These are phyloP conservation scores for Scedosporium apiospermum DNA, from an alignment of 2,329 filamentous ascomycete species.

Conservation along the genomic window DNA sequence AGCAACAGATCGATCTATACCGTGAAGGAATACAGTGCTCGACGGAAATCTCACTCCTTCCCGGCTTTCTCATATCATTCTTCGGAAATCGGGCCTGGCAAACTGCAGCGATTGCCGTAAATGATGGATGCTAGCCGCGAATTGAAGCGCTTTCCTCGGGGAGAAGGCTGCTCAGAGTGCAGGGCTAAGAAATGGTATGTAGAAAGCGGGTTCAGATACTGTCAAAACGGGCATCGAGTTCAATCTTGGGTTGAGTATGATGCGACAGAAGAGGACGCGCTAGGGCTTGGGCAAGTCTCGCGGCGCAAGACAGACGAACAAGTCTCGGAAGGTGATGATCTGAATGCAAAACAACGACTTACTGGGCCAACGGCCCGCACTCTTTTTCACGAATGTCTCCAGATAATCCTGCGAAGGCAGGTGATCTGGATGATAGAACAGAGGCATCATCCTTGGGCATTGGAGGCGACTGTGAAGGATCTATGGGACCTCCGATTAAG, in stretches of 20 bases:
- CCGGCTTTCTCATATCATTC: too few species aligned
- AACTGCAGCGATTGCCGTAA: neutral
- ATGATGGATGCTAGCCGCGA: slow-evolving; percentile 30
- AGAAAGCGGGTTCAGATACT: slow-evolving; percentile 70
- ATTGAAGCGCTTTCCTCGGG: slow-evolving; percentile 40
- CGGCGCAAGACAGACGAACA: slow-evolving; percentile 4
- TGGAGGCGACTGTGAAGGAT: slow-evolving; percentile 73
- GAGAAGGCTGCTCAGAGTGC: slow-evolving; percentile 53
- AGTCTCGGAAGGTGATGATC: slow-evolving; percentile 37
- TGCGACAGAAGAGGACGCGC: slow-evolving; percentile 60
- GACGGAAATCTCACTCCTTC: too few species aligned
- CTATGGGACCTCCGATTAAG: slow-evolving; percentile 69
- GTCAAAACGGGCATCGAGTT: slow-evolving; percentile 70
- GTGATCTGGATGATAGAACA: slow-evolving; percentile 60
- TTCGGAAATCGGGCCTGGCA: neutral
- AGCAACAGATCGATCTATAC: too few species aligned
- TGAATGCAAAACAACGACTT: slow-evolving; percentile 47
- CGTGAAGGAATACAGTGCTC: too few species aligned
- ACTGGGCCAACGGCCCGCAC: slow-evolving; percentile 60
- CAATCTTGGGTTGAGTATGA: slow-evolving; percentile 54
- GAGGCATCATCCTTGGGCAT: slow-evolving; percentile 57
- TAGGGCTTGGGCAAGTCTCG: slow-evolving; percentile 39
- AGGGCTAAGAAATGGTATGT: slow-evolving; percentile 63
- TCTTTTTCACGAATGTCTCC: slow-evolving; percentile 75
- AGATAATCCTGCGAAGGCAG: slow-evolving; percentile 78